Evolutionary conservation across 2,329 filamentous ascomycete species (phyloP).

Genomic region (Remersonia thermophila): DNA sequence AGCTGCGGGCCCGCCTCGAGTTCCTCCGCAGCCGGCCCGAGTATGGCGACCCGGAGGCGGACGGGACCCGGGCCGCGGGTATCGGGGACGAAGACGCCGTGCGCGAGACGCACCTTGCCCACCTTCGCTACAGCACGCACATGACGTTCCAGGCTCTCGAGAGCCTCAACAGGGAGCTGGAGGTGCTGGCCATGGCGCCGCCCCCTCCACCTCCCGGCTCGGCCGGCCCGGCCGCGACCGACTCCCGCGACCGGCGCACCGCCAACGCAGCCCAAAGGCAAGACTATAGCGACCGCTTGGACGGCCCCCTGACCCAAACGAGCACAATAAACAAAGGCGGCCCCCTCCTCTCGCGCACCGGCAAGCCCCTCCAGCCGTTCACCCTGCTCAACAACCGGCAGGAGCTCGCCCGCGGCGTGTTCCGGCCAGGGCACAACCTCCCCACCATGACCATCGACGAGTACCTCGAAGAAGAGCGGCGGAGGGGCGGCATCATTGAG

Average conservation of each 20-base stretch:
- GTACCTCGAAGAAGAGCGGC: constrained; percentile 83
- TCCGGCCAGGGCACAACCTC: constrained; percentile 80
- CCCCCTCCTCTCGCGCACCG: constrained; percentile 63
- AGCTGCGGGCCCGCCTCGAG: constrained; percentile 71
- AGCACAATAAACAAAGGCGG: constrained; percentile 40
- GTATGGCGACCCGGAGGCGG: constrained; percentile 22
- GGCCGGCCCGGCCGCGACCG: no score
- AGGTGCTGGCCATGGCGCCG: constrained; percentile 68
- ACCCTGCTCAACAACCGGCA: constrained; percentile 69
- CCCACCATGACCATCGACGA: constrained; percentile 98
- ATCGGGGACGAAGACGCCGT: constrained; percentile 70
- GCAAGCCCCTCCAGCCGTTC: constrained; percentile 83
- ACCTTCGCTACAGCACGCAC: constrained; percentile 61
- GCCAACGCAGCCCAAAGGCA: constrained; percentile 16
- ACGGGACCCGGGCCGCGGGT: constrained; percentile 38
- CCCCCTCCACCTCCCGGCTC: constrained; percentile 13
- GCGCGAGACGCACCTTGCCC: constrained; percentile 64
- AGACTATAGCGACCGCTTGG: constrained; percentile 61
- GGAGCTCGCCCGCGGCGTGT: constrained; percentile 67
- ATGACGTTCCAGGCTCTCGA: constrained; percentile 81
- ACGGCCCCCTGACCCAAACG: constrained; percentile 55
- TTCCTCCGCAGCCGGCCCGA: constrained; percentile 30
- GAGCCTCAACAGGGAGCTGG: constrained; percentile 68
- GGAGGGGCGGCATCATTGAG: constrained; percentile 77
- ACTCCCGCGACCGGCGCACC: constrained; percentile 6